phyloP scores from a whole-genome alignment of 208 protist genomes.

The Leishmania turanica region DNA sequence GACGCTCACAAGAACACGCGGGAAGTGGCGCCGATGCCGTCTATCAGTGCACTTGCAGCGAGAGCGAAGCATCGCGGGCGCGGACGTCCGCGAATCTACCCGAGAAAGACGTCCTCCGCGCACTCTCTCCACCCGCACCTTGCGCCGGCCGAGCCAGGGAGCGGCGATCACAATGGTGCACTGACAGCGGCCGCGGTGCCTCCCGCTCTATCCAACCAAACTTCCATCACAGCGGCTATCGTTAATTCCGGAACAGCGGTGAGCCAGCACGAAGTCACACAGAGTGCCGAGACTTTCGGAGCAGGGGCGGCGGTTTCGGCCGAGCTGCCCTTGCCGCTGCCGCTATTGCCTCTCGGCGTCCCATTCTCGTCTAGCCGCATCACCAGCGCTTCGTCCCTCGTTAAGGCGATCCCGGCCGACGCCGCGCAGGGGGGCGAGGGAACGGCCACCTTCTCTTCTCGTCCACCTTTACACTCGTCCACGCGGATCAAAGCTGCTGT shows the following conservation, averaged over 20 bases:
- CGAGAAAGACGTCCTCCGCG: background rate
- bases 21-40: background rate
- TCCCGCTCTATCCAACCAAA: background rate
- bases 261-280: background rate
- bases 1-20: background rate
- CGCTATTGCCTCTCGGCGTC: background rate
- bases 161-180: background rate
- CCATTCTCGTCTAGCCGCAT: conserved; percentile 1
- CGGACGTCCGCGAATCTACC: background rate
- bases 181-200: background rate
- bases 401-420: background rate
- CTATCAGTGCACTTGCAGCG: background rate
- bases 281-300: background rate
- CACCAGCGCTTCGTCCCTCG: background rate
- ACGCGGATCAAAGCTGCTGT: background rate
- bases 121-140: background rate
- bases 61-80: background rate
- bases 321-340: background rate
- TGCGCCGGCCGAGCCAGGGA: background rate
- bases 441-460: background rate
- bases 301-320: background rate
- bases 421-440: background rate
- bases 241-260: background rate
- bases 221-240: background rate
- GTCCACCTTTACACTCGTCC: background rate